Evolutionary conservation across 768 basidiomycete species (phyloP).

Genomic region (Termitomyces eurrhizus): DNA sequence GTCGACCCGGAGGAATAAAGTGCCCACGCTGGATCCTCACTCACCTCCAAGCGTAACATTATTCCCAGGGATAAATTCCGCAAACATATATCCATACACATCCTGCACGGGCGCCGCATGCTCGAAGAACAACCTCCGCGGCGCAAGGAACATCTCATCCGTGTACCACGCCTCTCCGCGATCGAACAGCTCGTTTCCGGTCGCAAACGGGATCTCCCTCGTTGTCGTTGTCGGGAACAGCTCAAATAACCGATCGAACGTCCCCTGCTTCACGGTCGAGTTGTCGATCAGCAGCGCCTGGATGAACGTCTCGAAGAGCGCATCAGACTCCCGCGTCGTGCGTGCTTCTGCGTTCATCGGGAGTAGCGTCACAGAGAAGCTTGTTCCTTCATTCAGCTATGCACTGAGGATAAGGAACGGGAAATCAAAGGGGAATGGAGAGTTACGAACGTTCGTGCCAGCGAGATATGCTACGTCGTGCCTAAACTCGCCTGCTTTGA

Average conservation of each 20-base stretch:
- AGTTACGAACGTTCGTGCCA: slow-evolving; percentile 47
- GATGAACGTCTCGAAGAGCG: slow-evolving; percentile 46
- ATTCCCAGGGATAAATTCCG: slow-evolving; percentile 45
- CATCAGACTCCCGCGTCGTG: slow-evolving; percentile 35
- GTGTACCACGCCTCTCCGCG: slow-evolving; percentile 55
- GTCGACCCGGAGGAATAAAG: too few relatives aligned
- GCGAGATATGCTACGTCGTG: slow-evolving; percentile 47
- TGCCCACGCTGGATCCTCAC: too few relatives aligned
- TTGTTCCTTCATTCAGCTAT: slow-evolving; percentile 30
- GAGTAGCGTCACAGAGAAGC: slow-evolving; percentile 45
- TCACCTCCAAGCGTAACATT: too few relatives aligned
- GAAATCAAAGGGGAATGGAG: neutral
- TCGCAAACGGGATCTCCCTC: slow-evolving; percentile 41
- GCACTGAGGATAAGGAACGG: neutral
- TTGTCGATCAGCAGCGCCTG: slow-evolving; percentile 46
- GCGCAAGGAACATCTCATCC: slow-evolving; percentile 51
- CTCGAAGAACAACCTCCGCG: slow-evolving; percentile 46
- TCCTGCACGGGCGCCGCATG: slow-evolving; percentile 43
- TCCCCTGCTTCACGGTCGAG: slow-evolving; percentile 38
- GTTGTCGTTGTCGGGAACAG: slow-evolving; percentile 40
- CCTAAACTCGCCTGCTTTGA: slow-evolving; percentile 44
- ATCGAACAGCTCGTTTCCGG: slow-evolving; percentile 57
- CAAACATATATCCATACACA: slow-evolving; percentile 51
- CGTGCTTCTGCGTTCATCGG: slow-evolving; percentile 33
- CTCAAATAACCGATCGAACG: slow-evolving; percentile 32